Evolutionary conservation across 1,284 basidiomycete species (phyloP), one percentile per base, ranked within the genome.

Genomic region (Malassezia caprae): DNA sequence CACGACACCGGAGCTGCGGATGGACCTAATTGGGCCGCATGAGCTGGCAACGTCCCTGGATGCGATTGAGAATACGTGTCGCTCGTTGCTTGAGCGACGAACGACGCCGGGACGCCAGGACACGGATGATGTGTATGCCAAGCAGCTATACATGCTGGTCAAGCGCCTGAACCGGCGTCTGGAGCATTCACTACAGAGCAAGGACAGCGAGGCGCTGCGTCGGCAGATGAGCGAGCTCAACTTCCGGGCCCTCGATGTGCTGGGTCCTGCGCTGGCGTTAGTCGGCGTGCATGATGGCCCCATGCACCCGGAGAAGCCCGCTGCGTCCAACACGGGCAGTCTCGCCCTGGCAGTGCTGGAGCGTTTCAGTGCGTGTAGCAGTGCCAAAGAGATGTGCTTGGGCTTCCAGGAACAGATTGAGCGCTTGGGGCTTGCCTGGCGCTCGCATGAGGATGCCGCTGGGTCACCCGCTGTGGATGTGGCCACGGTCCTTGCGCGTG

Each of bases 371-470:
- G 43, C 28, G 1, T 26, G 40, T 31, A 48, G 39, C 19, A 57
- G 50, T 37, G 55, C 48, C 19, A 57, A 57, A 19, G 55, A 57
- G 43, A 57, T 57, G 55, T 44, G 43, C 24, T 45, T 57, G 8
- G 55, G 55, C 10, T 35, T 51, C 24, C 55, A 57, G 30, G 55
- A 57, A 49, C 55, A 57, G 35, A 57, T 57, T 26, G 55, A 57
- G 46, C 50, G 45, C 12, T 19, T 52, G 8, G 30, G 43, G 13
- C 17, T 43, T 23, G 53, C 46, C 10, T 48, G 37, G 41, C 46
- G 31, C 27, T 26, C 45, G 17, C 52, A 35, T 19, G 37, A 26
- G 27, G 30, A 28, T n/a, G 28, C 21, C 15, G 32, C 34, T 10
- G 26, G 39, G 5, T 23, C 8, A 24, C 28, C 42, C 3, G 46